phyloP scores from a whole-genome alignment of 345 rosid genomes.

The Citrus sinensis region DVS_A1.0 CM039165.1:29513001-29513500 shows the following conservation, averaged over 20 bases:
- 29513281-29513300: conserved; percentile 52
- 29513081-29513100: conserved; percentile 88
- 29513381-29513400: conserved; percentile 58
- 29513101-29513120: conserved; percentile 76
- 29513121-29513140: conserved; percentile 59
- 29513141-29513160: conserved; percentile 33
- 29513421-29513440: conserved; percentile 99
- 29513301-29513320: conserved; percentile 43
- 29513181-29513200: background rate
- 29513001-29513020: background rate
- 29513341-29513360: conserved; percentile 83
- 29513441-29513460: conserved; percentile 63
- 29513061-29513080: conserved; percentile 99
- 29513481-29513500: background rate
- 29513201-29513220: background rate
- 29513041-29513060: conserved; percentile 49
- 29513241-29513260: background rate
- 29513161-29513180: background rate
- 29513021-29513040: background rate
- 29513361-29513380: conserved; percentile 46
- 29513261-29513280: conserved; percentile 23
- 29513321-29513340: conserved; percentile 56
- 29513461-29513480: conserved; percentile 61
- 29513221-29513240: background rate
- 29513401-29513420: conserved; percentile 73